phyloP scores from a whole-genome alignment of 805 yeast species.

The Cyberlindnera japonica region DNA sequence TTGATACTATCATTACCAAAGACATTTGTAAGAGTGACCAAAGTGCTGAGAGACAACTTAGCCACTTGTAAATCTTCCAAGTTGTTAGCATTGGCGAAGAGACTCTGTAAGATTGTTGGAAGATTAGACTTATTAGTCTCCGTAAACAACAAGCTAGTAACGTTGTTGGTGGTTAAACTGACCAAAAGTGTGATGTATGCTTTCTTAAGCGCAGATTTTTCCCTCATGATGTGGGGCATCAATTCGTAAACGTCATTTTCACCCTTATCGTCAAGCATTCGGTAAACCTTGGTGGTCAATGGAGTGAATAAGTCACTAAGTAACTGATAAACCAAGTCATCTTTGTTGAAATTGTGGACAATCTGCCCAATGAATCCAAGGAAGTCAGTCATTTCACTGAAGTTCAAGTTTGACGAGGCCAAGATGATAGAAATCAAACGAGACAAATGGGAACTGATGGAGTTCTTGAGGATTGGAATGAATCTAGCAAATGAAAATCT shows the following conservation, averaged over 20 bases:
- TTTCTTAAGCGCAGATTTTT: conserved; percentile 61
- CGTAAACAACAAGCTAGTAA: conserved; percentile 71
- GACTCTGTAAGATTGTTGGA: conserved; percentile 55
- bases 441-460: conserved; percentile 52
- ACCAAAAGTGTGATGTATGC: conserved; percentile 67
- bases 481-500: conserved; percentile 86
- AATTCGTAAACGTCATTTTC: conserved; percentile 34
- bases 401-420: conserved; percentile 51
- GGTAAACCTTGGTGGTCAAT: conserved; percentile 60
- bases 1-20: conserved; percentile 68
- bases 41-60: conserved; percentile 64
- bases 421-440: conserved; percentile 68
- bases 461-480: conserved; percentile 63
- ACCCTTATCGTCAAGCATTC: conserved; percentile 41
- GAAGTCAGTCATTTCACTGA: conserved; percentile 73
- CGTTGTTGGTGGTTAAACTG: conserved; percentile 70
- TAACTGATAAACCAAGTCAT: conserved; percentile 66
- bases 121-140: conserved; percentile 59
- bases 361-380: conserved; percentile 85
- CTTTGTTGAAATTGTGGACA: conserved; percentile 67
- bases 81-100: conserved; percentile 63
- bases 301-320: conserved; percentile 73
- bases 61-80: conserved; percentile 60
- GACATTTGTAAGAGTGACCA: conserved; percentile 56
- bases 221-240: conserved; percentile 61